Evolutionary conservation across 2,329 filamentous ascomycete genomes (phyloP), one percentile per base, ranked within the genome.

Genomic region (Hymenoscyphus infarciens): DNA sequence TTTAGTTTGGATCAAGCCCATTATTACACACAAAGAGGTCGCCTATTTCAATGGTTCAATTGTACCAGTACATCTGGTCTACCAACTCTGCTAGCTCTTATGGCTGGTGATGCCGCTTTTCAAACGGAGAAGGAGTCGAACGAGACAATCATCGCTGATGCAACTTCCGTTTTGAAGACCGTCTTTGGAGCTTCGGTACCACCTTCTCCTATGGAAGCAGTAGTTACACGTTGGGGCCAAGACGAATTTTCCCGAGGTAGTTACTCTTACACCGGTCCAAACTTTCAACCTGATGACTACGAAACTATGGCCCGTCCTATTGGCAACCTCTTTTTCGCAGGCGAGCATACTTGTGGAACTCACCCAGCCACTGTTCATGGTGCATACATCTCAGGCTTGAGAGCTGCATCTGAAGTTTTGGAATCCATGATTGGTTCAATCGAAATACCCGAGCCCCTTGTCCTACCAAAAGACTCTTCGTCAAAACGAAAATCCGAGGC

Each of bases 31-130:
- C 87, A 87, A 65, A 86, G 94, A 60, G 94, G 94, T n/a, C 88
- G 93, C 27, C 97, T 97, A 77, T 99, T 98, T 72, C 86, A 99
- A 70, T 98, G 97, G 85, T 98, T 97, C 85, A 98, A 99, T 71
- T 92, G 92, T 61, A 89, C 92, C 64, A 91, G 92, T 69, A 96
- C 91, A 2, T 92, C 90, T 55, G 96, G 96, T 0, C 80, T 96
- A 39, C 95, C 91, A 1, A 92, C 92, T 59, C 82, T 97, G 27
- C 87, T 98, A 64, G 95, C 92, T 8, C 82, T 99, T 31, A 97
- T 99, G 94, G 94, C 94, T 57, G 95, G 95, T 25, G 91, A 97
- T 69, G 91, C 96, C 22, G 95, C 93, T 16, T 91, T 92, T 69
- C 90, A 96, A 66, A 92, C 92, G 0, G 96, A 99, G 76, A 81